These are phyloP conservation scores for Lachnellula hyalina DNA, from an alignment of 2,329 filamentous ascomycete species.

Conservation along the genomic window DNA sequence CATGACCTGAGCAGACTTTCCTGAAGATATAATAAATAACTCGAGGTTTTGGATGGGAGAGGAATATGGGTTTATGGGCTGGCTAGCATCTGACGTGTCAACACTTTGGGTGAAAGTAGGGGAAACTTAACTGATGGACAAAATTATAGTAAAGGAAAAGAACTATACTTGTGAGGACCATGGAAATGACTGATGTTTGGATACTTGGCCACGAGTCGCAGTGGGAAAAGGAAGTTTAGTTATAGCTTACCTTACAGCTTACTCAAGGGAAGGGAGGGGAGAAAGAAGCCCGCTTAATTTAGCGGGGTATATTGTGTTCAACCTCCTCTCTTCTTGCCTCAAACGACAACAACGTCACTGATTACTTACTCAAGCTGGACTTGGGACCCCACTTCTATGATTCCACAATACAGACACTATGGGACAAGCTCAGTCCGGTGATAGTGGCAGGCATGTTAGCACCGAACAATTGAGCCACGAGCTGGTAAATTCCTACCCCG, in stretches of 20 bases:
- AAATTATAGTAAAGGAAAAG: too few species aligned
- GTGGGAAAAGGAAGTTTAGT: background rate
- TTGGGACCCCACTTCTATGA: conserved; percentile 9
- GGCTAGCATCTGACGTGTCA: background rate
- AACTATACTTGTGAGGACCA: too few species aligned
- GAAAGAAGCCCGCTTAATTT: background rate
- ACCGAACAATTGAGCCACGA: conserved; percentile 31
- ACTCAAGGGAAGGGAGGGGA: background rate
- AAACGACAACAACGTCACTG: background rate
- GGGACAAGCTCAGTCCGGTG: conserved; percentile 32
- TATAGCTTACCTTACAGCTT: background rate
- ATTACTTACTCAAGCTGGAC: conserved; percentile 14
- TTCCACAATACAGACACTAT: conserved; percentile 17
- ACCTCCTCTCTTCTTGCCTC: background rate
- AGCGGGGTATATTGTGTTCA: background rate
- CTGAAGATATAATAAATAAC: background rate
- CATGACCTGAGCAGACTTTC: background rate
- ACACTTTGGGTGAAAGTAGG: background rate
- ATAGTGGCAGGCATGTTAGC: conserved; percentile 20
- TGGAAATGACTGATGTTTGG: background rate
- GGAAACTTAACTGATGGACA: background rate
- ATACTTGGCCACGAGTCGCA: background rate
- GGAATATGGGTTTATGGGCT: background rate
- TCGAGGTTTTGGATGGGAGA: background rate
- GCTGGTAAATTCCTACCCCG: conserved; percentile 22